Conservation (phyloP, 768 basidiomycete genomes). For the Suillus lakei region DNA sequence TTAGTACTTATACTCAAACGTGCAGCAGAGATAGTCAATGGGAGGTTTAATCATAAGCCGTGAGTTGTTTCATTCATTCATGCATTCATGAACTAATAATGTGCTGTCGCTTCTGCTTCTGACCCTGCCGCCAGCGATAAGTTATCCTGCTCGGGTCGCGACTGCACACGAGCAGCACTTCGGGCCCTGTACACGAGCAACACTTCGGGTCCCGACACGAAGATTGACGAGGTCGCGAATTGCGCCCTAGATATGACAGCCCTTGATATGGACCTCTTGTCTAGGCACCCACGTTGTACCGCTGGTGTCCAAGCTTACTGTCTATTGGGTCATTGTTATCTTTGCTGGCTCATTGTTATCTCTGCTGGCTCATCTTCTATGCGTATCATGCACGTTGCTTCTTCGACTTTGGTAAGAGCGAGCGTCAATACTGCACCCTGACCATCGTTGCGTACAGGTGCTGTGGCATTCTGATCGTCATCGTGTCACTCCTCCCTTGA, state of each 20-base stretch:
- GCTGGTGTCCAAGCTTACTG: background rate
- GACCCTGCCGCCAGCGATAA: background rate
- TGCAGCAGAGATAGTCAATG: background rate
- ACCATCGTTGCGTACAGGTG: background rate
- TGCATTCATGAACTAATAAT: background rate
- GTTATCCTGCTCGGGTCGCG: slow-evolving; percentile 5
- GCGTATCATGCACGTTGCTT: background rate
- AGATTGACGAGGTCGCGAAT: slow-evolving; percentile 4
- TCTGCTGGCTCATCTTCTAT: background rate
- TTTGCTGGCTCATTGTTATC: background rate
- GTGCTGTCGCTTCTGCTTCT: background rate
- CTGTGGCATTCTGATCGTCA: background rate
- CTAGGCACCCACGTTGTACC: background rate
- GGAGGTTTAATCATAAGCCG: background rate
- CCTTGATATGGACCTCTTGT: background rate
- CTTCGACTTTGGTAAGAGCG: background rate
- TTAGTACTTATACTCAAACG: background rate
- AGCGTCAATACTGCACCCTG: background rate
- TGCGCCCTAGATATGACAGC: slow-evolving; percentile 1
- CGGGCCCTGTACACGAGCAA: background rate
- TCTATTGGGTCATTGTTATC: background rate
- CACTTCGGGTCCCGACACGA: background rate
- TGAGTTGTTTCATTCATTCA: background rate
- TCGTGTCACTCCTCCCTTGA: background rate
- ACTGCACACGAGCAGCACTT: background rate